Evolutionary conservation across 73 alveolate genomes (phyloP).

Genomic region (Paramecium bursaria): DNA sequence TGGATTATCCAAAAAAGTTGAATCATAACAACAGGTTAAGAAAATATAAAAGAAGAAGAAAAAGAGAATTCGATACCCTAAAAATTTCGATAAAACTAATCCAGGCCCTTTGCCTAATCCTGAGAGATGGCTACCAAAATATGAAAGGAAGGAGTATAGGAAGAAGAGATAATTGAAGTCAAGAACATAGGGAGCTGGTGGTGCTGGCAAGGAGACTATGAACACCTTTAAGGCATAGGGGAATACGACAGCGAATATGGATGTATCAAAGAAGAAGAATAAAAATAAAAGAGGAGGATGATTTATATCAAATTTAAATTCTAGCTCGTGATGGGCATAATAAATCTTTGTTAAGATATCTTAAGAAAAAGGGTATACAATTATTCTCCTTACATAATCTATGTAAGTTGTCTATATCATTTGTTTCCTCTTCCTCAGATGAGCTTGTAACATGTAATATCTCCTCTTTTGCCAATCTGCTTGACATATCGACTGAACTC

Average conservation of each 20-base stretch:
- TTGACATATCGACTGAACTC: conserved; percentile 15
- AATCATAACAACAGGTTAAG: conserved; percentile 25
- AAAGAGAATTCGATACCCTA: conserved; percentile 85
- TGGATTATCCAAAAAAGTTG: conserved; percentile 62
- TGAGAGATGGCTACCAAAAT: conserved; percentile 91
- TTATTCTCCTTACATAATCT: conserved; percentile 32
- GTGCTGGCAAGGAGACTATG: conserved; percentile 66
- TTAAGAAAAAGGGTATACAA: conserved; percentile 19
- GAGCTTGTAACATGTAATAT: conserved; percentile 22
- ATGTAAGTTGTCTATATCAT: conserved; percentile 15
- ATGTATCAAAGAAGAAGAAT: background rate
- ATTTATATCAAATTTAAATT: too few relatives aligned
- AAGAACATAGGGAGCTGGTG: conserved; percentile 67
- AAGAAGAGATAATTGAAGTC: conserved; percentile 63
- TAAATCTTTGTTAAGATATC: too few relatives aligned
- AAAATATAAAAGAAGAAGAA: conserved; percentile 75
- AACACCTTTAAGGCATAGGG: conserved; percentile 32
- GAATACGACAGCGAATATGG: conserved; percentile 18
- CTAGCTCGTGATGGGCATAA: too few relatives aligned
- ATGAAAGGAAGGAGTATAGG: conserved; percentile 79
- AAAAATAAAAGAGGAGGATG: conserved; percentile 51
- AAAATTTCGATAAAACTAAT: conserved; percentile 84
- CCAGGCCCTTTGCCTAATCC: conserved; percentile 93
- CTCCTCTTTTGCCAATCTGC: background rate
- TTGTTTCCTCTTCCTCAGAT: conserved; percentile 36